Percentiles rank a stretch among this genome's conserved stretches.
Evolutionary conservation across 2,329 filamentous ascomycete genomes (phyloP).

Genomic region (Acephala macrosclerotiorum): DNA sequence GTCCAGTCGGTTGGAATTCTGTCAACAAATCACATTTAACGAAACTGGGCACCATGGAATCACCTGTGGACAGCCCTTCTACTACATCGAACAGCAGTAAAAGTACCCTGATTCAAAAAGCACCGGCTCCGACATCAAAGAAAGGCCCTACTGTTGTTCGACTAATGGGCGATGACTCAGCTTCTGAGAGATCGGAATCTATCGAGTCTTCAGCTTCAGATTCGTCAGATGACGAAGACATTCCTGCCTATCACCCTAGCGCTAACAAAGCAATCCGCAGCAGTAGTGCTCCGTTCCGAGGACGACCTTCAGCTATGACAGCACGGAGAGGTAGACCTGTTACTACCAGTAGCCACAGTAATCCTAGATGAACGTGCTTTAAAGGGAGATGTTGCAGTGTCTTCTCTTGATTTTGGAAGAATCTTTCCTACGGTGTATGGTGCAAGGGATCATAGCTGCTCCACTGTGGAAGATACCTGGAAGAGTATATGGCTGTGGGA

Average conservation of each 20-base stretch:
- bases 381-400: neutral
- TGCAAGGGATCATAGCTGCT: neutral
- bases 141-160: conserved; percentile 39
- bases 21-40: neutral
- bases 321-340: conserved; percentile 9
- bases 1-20: conserved; percentile 9
- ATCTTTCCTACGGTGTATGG: neutral
- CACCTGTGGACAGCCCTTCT: neutral
- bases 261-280: conserved; percentile 11
- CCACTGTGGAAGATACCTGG: neutral
- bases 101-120: conserved; percentile 8
- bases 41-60: neutral
- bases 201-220: conserved; percentile 19
- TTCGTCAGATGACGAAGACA: conserved; percentile 32
- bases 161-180: conserved; percentile 32
- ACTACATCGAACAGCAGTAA: conserved; percentile 13
- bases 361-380: neutral
- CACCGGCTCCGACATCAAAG: neutral
- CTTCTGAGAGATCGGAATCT: conserved; percentile 25
- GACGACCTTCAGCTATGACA: conserved; percentile 1
- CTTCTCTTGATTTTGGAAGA: neutral
- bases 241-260: conserved; percentile 12
- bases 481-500: neutral
- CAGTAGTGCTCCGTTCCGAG: conserved; percentile 16
- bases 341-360: neutral